These are phyloP conservation scores for Hura crepitans DNA, from an alignment of 441 rosid species.

Conservation along the genomic window DNA sequence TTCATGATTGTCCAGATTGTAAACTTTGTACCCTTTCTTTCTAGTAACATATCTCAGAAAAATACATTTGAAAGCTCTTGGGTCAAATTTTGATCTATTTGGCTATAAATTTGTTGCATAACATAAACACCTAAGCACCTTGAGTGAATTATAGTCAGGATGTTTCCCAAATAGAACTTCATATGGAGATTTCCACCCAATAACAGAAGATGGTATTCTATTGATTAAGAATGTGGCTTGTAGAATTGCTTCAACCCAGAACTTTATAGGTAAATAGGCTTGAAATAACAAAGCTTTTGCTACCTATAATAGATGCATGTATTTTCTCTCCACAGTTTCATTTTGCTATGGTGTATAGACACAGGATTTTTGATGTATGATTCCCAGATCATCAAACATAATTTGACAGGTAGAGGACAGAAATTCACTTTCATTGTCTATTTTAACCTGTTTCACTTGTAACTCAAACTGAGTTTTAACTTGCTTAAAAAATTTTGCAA, in stretches of 20 bases:
- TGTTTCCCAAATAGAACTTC: background rate
- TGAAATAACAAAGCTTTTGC: background rate
- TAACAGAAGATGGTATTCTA: background rate
- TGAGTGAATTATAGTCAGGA: no score
- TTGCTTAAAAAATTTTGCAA: no score
- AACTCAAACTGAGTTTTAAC: no score
- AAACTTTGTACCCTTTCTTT: no score
- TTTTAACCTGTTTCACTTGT: no score
- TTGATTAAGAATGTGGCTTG: background rate
- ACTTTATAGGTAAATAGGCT: background rate
- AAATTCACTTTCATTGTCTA: background rate
- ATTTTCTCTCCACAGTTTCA: background rate
- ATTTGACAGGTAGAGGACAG: background rate
- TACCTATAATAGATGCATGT: background rate
- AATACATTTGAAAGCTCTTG: no score
- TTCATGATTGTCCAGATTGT: no score
- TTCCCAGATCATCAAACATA: background rate
- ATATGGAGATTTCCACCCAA: background rate
- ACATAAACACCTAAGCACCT: no score
- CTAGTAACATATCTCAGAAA: no score
- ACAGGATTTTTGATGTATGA: background rate
- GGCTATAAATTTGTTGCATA: no score
- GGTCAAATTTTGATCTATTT: no score
- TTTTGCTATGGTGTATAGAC: background rate
- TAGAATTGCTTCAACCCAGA: background rate